Conservation (phyloP, 1,284 basidiomycete species). For the Rhodotorula sp. region DNA sequence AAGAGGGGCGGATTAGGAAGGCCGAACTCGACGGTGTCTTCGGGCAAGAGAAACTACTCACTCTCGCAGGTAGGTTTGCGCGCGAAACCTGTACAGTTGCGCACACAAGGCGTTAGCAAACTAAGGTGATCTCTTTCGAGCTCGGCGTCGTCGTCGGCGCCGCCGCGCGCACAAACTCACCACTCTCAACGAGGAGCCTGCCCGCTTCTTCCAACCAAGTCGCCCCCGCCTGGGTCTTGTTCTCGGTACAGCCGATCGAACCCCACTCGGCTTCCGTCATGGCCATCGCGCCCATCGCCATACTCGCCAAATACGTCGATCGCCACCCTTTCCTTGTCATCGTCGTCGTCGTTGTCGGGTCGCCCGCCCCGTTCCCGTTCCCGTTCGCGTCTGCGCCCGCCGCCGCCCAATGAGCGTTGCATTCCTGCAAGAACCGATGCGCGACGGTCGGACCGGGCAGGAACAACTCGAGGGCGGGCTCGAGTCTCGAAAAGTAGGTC, state of each 20-base stretch:
- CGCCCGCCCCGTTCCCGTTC: no score
- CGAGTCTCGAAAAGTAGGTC: slow-evolving; percentile 5
- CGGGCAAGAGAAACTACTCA: not conserved
- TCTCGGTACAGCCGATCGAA: not conserved
- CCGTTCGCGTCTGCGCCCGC: not conserved
- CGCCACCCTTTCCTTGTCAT: not conserved
- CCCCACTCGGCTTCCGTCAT: slow-evolving; percentile 5
- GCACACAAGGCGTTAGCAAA: not conserved
- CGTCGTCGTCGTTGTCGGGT: no score
- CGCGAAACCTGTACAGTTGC: not conserved
- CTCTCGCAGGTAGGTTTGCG: not conserved
- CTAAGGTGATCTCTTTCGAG: no score
- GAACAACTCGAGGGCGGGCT: slow-evolving; percentile 14
- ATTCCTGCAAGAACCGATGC: not conserved
- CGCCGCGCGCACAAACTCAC: not conserved
- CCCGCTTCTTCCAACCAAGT: slow-evolving; percentile 9
- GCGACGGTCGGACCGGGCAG: not conserved
- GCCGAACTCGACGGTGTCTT: not conserved
- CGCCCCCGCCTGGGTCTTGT: not conserved
- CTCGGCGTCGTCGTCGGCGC: no score
- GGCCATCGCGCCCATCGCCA: slow-evolving; percentile 3
- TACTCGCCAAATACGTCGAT: not conserved
- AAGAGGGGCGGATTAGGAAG: not conserved
- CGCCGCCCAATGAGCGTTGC: slow-evolving; percentile 2
- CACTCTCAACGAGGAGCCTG: not conserved